phyloP scores from a whole-genome alignment of 2,329 filamentous ascomycete species.

The Trichoderma koningiopsis region DNA sequence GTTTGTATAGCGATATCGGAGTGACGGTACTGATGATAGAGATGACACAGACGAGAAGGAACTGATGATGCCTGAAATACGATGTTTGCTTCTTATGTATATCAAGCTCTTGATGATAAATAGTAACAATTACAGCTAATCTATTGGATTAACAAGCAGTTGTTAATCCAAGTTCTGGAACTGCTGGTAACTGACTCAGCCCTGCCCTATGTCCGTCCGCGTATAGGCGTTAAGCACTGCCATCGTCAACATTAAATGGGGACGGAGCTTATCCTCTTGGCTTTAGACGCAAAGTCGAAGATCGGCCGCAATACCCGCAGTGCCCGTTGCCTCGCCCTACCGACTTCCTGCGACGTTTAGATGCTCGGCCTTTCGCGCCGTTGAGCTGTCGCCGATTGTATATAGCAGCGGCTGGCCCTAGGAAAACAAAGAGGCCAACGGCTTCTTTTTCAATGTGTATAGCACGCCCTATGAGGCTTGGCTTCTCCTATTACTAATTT shows the following conservation, averaged over 20 bases:
- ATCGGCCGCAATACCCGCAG: conserved; percentile 9
- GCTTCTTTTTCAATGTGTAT: background rate
- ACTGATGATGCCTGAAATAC: background rate
- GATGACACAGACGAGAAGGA: background rate
- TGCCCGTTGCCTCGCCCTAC: background rate
- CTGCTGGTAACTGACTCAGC: background rate
- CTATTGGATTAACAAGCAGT: background rate
- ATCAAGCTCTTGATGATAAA: background rate
- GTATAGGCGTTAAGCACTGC: background rate
- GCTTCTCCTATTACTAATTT: background rate
- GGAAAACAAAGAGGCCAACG: background rate
- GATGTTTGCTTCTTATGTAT: background rate
- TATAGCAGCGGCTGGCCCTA: background rate
- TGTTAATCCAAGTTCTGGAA: background rate
- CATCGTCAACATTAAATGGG: background rate
- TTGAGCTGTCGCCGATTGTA: background rate
- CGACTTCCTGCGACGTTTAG: background rate
- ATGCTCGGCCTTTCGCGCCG: background rate
- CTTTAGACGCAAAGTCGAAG: background rate
- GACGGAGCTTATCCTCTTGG: background rate
- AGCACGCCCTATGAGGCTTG: background rate
- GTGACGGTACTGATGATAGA: background rate
- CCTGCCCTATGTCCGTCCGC: background rate
- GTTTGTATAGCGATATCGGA: background rate
- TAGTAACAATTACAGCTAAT: background rate